Evolutionary conservation across 2,329 filamentous ascomycete species (phyloP).

Genomic region (Cytospora piceicola): DNA sequence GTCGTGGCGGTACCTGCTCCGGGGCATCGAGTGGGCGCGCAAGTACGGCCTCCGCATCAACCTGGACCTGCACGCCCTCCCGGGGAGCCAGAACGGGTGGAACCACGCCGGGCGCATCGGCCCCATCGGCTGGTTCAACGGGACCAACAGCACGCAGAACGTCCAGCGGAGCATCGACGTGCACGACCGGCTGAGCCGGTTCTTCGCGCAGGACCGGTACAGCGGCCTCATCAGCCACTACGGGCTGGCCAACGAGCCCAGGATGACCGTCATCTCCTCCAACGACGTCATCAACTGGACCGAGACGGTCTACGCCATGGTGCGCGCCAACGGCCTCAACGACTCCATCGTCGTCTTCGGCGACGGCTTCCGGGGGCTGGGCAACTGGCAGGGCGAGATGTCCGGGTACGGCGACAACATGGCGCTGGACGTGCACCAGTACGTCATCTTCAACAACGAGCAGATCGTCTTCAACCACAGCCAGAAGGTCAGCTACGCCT

Average conservation of each 20-base stretch:
- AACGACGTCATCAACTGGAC: constrained; percentile 80
- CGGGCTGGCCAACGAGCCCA: constrained; percentile 91
- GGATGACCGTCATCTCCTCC: constrained; percentile 74
- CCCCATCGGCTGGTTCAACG: constrained; percentile 83
- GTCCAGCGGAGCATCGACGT: constrained; percentile 82
- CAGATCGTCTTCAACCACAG: constrained; percentile 83
- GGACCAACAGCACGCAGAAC: constrained; percentile 80
- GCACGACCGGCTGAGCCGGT: constrained; percentile 83
- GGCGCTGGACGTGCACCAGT: constrained; percentile 96
- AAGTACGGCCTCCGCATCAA: constrained; percentile 92
- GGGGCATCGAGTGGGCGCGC: constrained; percentile 90
- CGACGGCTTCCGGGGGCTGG: constrained; percentile 90
- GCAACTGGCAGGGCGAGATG: constrained; percentile 87
- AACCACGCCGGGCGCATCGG: constrained; percentile 91
- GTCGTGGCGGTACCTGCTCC: constrained; percentile 90
- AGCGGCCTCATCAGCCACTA: constrained; percentile 91
- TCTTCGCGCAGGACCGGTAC: constrained; percentile 93
- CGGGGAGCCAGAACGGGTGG: constrained; percentile 96
- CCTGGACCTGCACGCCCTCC: constrained; percentile 87
- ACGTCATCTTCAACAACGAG: constrained; percentile 94
- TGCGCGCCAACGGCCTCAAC: constrained; percentile 76
- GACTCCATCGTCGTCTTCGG: constrained; percentile 78
- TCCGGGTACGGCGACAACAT: constrained; percentile 68
- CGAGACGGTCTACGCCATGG: constrained; percentile 68
- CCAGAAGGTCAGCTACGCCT: constrained; percentile 85